These are phyloP conservation scores for Stephanodiscus minutulus DNA, from an alignment of 108 stramenopile genomes.

Conservation along the genomic window DNA sequence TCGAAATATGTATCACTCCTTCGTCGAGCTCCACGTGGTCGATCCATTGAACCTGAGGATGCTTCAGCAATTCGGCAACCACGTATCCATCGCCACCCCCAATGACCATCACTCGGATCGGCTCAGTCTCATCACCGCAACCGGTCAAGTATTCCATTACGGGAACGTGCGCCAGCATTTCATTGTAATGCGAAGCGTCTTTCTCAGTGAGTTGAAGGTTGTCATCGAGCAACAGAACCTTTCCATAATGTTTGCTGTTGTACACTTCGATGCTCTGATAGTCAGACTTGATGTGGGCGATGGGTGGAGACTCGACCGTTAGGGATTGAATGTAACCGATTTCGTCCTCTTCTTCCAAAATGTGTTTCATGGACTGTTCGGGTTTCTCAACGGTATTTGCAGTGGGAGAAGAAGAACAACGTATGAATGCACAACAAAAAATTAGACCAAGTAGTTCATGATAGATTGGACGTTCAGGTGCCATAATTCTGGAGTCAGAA, in stretches of 20 bases:
- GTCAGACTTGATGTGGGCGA: constrained; percentile 50
- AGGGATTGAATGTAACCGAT: constrained; percentile 44
- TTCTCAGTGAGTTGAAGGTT: constrained; percentile 75
- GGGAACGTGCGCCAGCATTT: constrained; percentile 86
- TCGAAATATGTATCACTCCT: constrained; percentile 67
- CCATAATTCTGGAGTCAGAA: too few relatives aligned
- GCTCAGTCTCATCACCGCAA: constrained; percentile 18
- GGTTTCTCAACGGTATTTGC: too few relatives aligned
- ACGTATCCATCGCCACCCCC: constrained; percentile 84
- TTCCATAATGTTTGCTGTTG: constrained; percentile 67
- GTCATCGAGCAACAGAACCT: constrained; percentile 71
- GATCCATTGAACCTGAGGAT: constrained; percentile 54
- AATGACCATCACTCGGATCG: constrained; percentile 61
- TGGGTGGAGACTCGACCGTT: constrained; percentile 44
- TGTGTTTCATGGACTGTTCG: neutral
- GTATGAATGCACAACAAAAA: too few relatives aligned
- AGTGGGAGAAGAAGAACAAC: too few relatives aligned
- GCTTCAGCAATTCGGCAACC: constrained; percentile 56
- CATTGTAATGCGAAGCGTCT: constrained; percentile 83
- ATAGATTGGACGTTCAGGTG: too few relatives aligned
- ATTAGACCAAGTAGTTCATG: too few relatives aligned
- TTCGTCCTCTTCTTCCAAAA: constrained; percentile 41
- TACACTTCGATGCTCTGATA: constrained; percentile 76
- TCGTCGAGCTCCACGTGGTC: constrained; percentile 86
- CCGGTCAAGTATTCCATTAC: constrained; percentile 65